Conservation (phyloP, 345 rosid species). For the Linum tenue region DNA sequence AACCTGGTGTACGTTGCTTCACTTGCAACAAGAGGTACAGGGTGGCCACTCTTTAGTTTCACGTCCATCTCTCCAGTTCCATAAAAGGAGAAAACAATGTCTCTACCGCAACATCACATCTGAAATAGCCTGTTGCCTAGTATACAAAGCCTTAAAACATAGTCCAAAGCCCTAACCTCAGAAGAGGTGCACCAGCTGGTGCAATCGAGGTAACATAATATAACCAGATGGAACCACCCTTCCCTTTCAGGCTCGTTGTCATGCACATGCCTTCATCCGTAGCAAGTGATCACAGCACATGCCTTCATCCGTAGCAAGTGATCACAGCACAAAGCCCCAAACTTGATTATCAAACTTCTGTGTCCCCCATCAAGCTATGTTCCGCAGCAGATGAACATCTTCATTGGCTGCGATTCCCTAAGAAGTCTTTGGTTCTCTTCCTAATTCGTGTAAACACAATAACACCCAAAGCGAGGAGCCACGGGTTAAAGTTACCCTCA, state of each 20-base stretch:
- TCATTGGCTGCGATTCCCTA: conserved; percentile 41
- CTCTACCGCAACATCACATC: too few relatives aligned
- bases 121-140: too few relatives aligned
- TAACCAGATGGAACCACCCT: not conserved
- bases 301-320: too few relatives aligned
- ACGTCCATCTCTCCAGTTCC: too few relatives aligned
- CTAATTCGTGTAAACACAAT: conserved; percentile 86
- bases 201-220: not conserved
- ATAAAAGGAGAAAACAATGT: too few relatives aligned
- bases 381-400: not conserved
- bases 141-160: too few relatives aligned
- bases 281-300: too few relatives aligned
- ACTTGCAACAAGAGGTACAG: too few relatives aligned
- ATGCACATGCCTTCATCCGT: not conserved
- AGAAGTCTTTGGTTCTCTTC: conserved; percentile 72
- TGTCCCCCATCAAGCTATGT: not conserved
- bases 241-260: not conserved
- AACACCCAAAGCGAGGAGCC: conserved; percentile 80
- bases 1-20: too few relatives aligned
- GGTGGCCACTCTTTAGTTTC: too few relatives aligned
- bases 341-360: too few relatives aligned
- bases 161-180: not conserved
- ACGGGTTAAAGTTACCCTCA: conserved; percentile 61
- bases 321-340: too few relatives aligned
- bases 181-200: not conserved